A percentile compares a stretch with the other conserved stretches of the same genome.
Conservation (phyloP, 1,139 yeast species). For the Pichia sp. region DNA sequence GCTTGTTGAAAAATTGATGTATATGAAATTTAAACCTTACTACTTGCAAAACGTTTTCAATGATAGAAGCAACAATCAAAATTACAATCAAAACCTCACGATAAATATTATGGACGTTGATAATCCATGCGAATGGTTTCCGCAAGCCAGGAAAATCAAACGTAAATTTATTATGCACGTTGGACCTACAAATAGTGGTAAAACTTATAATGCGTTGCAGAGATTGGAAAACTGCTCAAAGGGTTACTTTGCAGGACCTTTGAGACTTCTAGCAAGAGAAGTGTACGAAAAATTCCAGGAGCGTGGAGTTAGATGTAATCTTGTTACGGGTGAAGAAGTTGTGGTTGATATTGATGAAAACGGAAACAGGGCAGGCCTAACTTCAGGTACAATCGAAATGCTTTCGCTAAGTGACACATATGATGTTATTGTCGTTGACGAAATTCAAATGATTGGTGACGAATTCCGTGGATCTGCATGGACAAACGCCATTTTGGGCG, state of each 20-base stretch:
- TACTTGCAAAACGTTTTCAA: constrained; percentile 27
- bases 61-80: constrained; percentile 28
- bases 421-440: constrained; percentile 92
- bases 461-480: constrained; percentile 84
- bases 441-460: constrained; percentile 92
- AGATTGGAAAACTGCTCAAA: constrained; percentile 59
- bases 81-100: constrained; percentile 32
- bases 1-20: constrained; percentile 28
- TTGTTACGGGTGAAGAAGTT: constrained; percentile 92
- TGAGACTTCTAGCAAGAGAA: constrained; percentile 85
- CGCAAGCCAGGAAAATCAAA: constrained; percentile 75
- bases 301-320: constrained; percentile 68
- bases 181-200: constrained; percentile 98
- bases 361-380: constrained; percentile 68
- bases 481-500: constrained; percentile 90
- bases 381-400: constrained; percentile 95
- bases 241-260: constrained; percentile 96
- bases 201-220: constrained; percentile 78
- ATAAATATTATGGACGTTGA: constrained; percentile 46
- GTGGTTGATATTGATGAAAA: constrained; percentile 61
- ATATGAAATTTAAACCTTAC: constrained; percentile 29
- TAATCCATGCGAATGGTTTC: constrained; percentile 84
- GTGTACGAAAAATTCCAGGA: constrained; percentile 73
- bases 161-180: constrained; percentile 83
- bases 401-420: constrained; percentile 59